phyloP scores from a whole-genome alignment of 768 basidiomycete genomes.

The Suillus luteus region DNA sequence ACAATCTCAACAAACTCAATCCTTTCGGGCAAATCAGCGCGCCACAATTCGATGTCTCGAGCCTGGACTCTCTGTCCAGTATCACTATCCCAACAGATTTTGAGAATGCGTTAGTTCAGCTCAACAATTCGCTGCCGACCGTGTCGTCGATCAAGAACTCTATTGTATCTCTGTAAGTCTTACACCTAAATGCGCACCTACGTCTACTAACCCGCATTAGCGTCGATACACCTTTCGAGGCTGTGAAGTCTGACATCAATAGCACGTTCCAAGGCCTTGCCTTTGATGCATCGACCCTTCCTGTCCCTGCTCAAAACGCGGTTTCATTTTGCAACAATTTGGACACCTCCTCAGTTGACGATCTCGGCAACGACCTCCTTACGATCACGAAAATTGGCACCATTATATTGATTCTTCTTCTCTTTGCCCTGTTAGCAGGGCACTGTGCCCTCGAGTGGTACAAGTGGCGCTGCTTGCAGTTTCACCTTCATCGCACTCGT shows the following conservation, averaged over 20 bases:
- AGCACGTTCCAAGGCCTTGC: conserved; percentile 73
- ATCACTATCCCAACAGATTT: conserved; percentile 81
- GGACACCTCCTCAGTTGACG: conserved; percentile 85
- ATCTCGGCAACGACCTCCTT: conserved; percentile 78
- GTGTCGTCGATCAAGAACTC: conserved; percentile 71
- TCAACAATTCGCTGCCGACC: conserved; percentile 83
- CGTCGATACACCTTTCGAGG: conserved; percentile 85
- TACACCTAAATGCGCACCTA: neutral
- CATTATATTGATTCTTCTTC: conserved; percentile 68
- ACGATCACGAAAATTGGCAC: conserved; percentile 79
- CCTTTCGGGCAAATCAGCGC: conserved; percentile 68
- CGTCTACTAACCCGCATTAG: conserved; percentile 36
- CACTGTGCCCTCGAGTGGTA: conserved; percentile 86
- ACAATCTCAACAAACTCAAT: conserved; percentile 74
- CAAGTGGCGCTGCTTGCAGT: conserved; percentile 75
- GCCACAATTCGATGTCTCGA: conserved; percentile 76
- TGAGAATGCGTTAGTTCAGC: conserved; percentile 64
- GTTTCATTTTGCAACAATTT: conserved; percentile 77
- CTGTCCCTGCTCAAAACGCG: conserved; percentile 70
- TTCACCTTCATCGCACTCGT: conserved; percentile 67
- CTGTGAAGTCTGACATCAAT: conserved; percentile 87
- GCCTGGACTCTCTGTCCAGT: conserved; percentile 71
- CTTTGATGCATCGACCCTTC: conserved; percentile 72
- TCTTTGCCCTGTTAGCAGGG: conserved; percentile 71
- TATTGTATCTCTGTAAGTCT: conserved; percentile 65